Conservation (phyloP, 148 eudicot species). For the Persicaria maculosa region DNA sequence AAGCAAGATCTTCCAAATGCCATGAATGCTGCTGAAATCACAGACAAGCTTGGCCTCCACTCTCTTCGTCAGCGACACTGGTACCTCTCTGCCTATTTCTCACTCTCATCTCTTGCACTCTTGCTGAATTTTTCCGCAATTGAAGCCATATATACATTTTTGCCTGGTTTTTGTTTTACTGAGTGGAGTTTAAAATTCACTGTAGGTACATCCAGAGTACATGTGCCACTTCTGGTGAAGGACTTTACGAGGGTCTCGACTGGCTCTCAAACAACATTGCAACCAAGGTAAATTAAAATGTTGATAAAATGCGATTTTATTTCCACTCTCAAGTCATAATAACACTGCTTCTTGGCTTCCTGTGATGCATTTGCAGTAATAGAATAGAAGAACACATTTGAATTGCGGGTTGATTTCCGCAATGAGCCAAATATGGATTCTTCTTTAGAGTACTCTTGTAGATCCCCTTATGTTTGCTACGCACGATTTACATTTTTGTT, state of each 20-base stretch:
- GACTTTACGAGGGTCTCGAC: constrained; percentile 65
- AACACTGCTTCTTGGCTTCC: neutral
- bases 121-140: neutral
- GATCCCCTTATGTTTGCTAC: neutral
- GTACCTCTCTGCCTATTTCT: constrained; percentile 21
- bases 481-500: neutral
- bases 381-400: constrained; percentile 8
- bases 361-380: constrained; percentile 8
- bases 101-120: neutral
- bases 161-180: neutral
- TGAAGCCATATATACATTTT: neutral
- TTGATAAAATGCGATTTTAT: neutral
- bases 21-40: constrained; percentile 78
- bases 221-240: constrained; percentile 73
- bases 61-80: constrained; percentile 77
- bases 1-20: constrained; percentile 87
- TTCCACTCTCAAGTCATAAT: neutral
- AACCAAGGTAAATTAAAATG: constrained; percentile 36
- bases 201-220: constrained; percentile 71
- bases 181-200: neutral
- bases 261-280: constrained; percentile 81
- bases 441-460: neutral
- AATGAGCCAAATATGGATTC: neutral
- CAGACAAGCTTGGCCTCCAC: constrained; percentile 79
- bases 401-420: neutral